phyloP scores from a whole-genome alignment of 2,329 filamentous ascomycete species.

The Pseudonectria foliicola region DNA sequence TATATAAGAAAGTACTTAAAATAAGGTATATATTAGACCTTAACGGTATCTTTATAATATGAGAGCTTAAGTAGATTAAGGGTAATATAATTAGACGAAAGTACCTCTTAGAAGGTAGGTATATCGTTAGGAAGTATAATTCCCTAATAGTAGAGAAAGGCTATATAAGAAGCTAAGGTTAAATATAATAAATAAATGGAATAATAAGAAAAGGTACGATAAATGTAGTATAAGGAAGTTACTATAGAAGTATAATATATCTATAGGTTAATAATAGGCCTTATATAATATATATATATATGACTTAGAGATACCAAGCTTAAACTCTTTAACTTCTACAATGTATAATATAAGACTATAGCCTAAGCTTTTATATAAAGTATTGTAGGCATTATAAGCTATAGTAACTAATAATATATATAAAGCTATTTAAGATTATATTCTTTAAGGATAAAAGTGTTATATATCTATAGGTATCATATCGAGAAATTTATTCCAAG shows the following conservation, averaged over 20 bases:
- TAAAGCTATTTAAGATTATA: no score
- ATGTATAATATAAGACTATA: no score
- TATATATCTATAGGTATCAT: no score
- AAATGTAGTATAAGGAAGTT: neutral
- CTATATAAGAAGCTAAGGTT: neutral
- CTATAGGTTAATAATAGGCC: no score
- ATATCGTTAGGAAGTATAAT: neutral
- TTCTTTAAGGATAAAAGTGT: no score
- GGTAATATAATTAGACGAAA: neutral
- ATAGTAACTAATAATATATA: no score
- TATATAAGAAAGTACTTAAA: neutral
- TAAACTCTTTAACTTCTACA: no score
- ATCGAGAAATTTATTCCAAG: no score
- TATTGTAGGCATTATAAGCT: no score
- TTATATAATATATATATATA: no score
- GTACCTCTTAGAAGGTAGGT: neutral
- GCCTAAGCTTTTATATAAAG: no score
- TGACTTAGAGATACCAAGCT: no score
- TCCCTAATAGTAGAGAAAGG: neutral
- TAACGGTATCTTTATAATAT: constrained; percentile 1
- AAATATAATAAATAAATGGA: neutral
- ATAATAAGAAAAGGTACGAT: neutral
- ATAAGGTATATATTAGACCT: neutral
- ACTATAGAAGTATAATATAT: neutral
- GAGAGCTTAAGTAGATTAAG: neutral